Evolutionary conservation across 148 eudicot species (phyloP), one percentile per base, ranked within the genome.

Genomic region (Chenopodium album): DNA sequence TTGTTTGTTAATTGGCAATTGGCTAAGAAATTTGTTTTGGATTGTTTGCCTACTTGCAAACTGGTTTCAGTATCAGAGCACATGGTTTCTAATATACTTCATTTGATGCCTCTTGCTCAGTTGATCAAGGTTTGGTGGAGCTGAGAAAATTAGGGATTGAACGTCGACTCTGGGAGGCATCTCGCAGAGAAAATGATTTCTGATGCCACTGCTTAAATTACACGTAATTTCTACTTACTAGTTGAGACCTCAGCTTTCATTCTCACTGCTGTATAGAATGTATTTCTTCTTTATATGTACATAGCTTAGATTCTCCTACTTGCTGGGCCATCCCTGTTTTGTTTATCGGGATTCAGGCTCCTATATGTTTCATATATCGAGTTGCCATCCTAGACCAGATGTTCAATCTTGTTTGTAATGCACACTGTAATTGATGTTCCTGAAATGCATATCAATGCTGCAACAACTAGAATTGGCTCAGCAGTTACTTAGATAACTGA

Each of bases 91-190:
- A 73, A 29, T 75, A 44, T 73, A 2, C 73, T 64, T 26, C 32
- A 20, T 12, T 73, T 66, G 68, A 37, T 74, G 62, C n/a, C 71
- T 64, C 62, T 26, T 52, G 46, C 65, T 32, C 86, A 94, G 95
- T 85, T 79, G 98, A 94, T 78, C 92, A 86, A 85, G 98, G 98
- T 64, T 78, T 94, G 75, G 85, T 79, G 85, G 98, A 94, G 91
- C 86, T 91, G 85, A 86, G 95, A 84, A 92, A 94, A 83, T 72
- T 92, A 84, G 92, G 90, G 71, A 90, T 90, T 66, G 93, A 89
- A 84, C 87, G 76, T 73, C 81, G 88, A 50, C 89, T 90, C n/a
- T 90, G 92, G 95, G 89, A 92, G 88, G 91, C 87, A 78, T 90
- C 93, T n/a, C 90, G 91, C 75, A 88, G 83, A 74, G 89, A 89